A percentile compares a stretch with the other conserved stretches of the same genome.
Conservation (phyloP, 441 rosid species). For the Jatropha podagrica region DNA sequence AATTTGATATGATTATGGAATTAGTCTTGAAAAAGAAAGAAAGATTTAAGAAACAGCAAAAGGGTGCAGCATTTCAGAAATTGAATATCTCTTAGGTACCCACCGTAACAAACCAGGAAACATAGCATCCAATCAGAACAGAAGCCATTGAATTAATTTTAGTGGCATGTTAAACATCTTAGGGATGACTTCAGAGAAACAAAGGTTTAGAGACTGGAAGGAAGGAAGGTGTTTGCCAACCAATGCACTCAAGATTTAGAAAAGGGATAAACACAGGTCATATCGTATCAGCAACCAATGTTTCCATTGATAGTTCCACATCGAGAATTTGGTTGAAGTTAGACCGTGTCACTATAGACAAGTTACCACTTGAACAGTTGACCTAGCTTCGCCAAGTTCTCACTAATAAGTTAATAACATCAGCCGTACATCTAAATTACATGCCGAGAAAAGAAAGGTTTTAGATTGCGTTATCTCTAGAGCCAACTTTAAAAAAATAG, state of each 20-base stretch:
- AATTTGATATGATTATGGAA: too few relatives aligned
- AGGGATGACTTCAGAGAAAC: too few relatives aligned
- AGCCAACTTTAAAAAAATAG: background rate
- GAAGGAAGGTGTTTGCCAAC: background rate
- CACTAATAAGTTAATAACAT: background rate
- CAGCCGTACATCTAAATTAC: background rate
- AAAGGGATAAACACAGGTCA: background rate
- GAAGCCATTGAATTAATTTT: too few relatives aligned
- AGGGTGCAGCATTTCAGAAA: too few relatives aligned
- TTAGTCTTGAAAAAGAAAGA: too few relatives aligned
- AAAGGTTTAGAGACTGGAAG: too few relatives aligned
- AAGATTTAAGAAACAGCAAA: too few relatives aligned
- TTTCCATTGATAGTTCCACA: background rate
- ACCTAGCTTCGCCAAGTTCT: background rate
- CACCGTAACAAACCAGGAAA: too few relatives aligned
- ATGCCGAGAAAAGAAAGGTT: background rate
- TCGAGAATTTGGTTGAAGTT: background rate
- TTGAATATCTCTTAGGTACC: too few relatives aligned
- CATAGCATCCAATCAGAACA: too few relatives aligned
- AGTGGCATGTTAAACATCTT: too few relatives aligned
- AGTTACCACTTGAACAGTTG: background rate
- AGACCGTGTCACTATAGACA: background rate
- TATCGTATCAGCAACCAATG: background rate
- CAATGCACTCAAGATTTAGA: background rate
- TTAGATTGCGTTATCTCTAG: background rate